Evolutionary conservation across 1,284 basidiomycete species (phyloP).

Genomic region (Boletellus dicymbophilus): DNA sequence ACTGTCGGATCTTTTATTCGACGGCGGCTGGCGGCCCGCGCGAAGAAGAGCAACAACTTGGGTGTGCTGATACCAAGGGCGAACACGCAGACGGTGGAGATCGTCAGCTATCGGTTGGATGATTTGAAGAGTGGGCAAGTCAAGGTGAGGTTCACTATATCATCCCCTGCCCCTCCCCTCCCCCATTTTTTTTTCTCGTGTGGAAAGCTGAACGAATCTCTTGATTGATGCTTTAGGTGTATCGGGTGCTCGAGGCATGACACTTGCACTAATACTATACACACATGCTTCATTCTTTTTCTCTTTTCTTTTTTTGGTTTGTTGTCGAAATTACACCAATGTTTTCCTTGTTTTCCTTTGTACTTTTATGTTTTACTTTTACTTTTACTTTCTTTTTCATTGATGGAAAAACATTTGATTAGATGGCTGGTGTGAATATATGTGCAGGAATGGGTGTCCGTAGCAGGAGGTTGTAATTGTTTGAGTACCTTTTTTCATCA

Average conservation of each 20-base stretch:
- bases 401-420: too few species aligned
- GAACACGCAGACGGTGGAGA: conserved; percentile 70
- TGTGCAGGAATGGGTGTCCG: too few species aligned
- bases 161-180: too few species aligned
- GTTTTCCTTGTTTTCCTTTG: too few species aligned
- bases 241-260: conserved; percentile 45
- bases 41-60: conserved; percentile 28
- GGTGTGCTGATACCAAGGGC: conserved; percentile 26
- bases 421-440: too few species aligned
- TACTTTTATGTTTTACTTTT: too few species aligned
- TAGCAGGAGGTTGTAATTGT: too few species aligned
- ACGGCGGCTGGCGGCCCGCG: conserved; percentile 31
- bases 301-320: not conserved
- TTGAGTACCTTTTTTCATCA: too few species aligned
- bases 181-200: too few species aligned
- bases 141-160: conserved; percentile 53
- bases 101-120: conserved; percentile 82
- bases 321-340: too few species aligned
- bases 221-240: conserved; percentile 43
- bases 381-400: too few species aligned
- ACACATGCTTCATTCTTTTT: not conserved
- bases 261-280: not conserved
- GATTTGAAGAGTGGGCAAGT: conserved; percentile 86
- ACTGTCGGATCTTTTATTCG: too few species aligned
- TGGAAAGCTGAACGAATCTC: not conserved